A percentile compares a stretch with the other conserved stretches of the same genome.
Conservation (phyloP, 805 yeast species). For the Candida corydali region DNA sequence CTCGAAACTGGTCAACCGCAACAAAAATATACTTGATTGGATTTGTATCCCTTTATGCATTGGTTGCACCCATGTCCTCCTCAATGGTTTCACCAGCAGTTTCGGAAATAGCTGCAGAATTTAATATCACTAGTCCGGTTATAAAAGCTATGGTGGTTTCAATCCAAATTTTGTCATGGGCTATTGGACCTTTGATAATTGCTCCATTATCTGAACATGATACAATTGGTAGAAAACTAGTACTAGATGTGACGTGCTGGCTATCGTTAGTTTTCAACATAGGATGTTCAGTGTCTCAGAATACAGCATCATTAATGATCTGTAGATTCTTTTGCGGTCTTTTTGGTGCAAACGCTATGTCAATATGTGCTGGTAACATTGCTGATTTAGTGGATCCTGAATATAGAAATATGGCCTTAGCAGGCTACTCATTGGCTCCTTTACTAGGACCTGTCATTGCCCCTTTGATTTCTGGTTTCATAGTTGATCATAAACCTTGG, state of each 20-base stretch:
- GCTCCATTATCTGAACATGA: slow-evolving; percentile 38
- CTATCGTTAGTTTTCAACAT: slow-evolving; percentile 29
- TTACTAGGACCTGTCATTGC: slow-evolving; percentile 36
- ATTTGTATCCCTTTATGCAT: slow-evolving; percentile 32
- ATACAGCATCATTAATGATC: slow-evolving; percentile 29
- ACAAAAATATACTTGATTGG: slow-evolving; percentile 19
- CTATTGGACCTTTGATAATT: slow-evolving; percentile 35
- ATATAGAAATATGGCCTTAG: slow-evolving; percentile 30
- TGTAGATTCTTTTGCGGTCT: slow-evolving; percentile 34
- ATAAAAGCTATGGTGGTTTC: slow-evolving; percentile 30
- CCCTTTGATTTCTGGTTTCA: slow-evolving; percentile 33
- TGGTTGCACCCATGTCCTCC: slow-evolving; percentile 39
- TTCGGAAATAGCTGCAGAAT: slow-evolving; percentile 23
- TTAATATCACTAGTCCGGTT: slow-evolving; percentile 21
- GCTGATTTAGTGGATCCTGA: slow-evolving; percentile 34
- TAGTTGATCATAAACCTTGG: slow-evolving; percentile 29
- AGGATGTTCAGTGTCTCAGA: slow-evolving; percentile 32
- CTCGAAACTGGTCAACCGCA: slow-evolving; percentile 28
- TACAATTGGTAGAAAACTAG: slow-evolving; percentile 30
- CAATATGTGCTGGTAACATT: slow-evolving; percentile 37
- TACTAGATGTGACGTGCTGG: slow-evolving; percentile 33
- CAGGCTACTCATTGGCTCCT: slow-evolving; percentile 35
- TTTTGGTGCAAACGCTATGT: slow-evolving; percentile 35
- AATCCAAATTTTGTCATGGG: slow-evolving; percentile 37
- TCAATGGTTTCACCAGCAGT: slow-evolving; percentile 38